A percentile compares a stretch with the other conserved stretches of the same genome.
Conservation (phyloP, 495 filamentous ascomycete species). For the Aspergillus avenaceus region DNA sequence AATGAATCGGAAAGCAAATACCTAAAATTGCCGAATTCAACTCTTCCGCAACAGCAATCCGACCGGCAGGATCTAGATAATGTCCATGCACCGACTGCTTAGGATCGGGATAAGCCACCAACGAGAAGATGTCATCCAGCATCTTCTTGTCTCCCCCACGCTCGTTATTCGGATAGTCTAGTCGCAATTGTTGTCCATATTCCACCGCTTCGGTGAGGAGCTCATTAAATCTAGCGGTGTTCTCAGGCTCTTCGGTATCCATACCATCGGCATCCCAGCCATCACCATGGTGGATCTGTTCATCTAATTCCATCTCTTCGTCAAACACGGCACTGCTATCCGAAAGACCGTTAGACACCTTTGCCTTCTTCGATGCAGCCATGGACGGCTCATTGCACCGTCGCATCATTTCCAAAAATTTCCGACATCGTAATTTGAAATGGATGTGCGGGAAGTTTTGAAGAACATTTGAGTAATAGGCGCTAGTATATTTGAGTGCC, state of each 20-base stretch:
- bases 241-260: slow-evolving; percentile 47
- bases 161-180: slow-evolving; percentile 68
- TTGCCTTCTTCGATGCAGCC: slow-evolving; percentile 31
- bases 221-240: slow-evolving; percentile 40
- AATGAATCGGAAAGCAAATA: slow-evolving; percentile 39
- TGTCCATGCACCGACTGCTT: slow-evolving; percentile 68
- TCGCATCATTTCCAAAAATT: slow-evolving; percentile 95
- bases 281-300: slow-evolving; percentile 47
- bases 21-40: slow-evolving; percentile 91
- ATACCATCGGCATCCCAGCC: slow-evolving; percentile 49
- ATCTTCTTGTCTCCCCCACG: slow-evolving; percentile 65
- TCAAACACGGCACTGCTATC: slow-evolving; percentile 52
- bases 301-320: slow-evolving; percentile 82
- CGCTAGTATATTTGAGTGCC: slow-evolving; percentile 74
- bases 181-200: slow-evolving; percentile 76
- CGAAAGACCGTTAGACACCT: slow-evolving; percentile 27
- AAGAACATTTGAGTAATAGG: slow-evolving; percentile 77
- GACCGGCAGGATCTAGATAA: slow-evolving; percentile 69
- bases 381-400: slow-evolving; percentile 62
- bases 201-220: slow-evolving; percentile 65
- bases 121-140: slow-evolving; percentile 79
- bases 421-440: slow-evolving; percentile 85
- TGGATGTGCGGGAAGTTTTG: slow-evolving; percentile 82
- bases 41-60: slow-evolving; percentile 85
- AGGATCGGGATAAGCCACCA: slow-evolving; percentile 84